Conservation (phyloP, 306 rosid genomes). For the Gynostemma pentaphyllum region DNA sequence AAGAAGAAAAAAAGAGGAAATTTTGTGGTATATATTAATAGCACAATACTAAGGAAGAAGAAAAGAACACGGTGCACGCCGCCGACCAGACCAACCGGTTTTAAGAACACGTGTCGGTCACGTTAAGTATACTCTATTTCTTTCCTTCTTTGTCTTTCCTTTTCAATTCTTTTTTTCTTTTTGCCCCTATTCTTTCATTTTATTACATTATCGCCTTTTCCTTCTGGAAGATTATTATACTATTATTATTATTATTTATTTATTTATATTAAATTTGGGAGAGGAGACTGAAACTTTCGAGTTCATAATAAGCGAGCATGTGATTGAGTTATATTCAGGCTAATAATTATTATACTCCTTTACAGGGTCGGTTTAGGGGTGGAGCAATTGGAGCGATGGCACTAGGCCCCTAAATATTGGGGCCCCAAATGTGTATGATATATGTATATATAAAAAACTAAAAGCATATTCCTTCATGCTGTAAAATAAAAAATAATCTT, state of each 20-base stretch:
- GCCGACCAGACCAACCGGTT: conserved; percentile 19
- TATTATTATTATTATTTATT: background rate
- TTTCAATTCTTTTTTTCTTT: background rate
- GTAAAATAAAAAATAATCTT: no score
- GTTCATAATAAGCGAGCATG: no score
- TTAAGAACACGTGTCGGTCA: conserved; percentile 21
- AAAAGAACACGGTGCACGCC: conserved; percentile 8
- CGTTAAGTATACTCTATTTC: background rate
- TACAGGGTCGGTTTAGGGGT: no score
- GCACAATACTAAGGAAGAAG: conserved; percentile 9
- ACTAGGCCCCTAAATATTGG: no score
- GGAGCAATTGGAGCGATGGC: no score
- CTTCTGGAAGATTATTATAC: background rate
- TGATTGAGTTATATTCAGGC: no score
- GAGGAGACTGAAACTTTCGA: no score
- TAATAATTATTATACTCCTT: no score
- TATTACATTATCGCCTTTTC: background rate
- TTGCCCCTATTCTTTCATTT: background rate
- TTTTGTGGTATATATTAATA: conserved; percentile 23
- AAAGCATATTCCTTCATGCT: no score
- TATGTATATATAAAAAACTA: no score
- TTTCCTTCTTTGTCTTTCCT: background rate
- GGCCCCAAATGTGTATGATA: no score
- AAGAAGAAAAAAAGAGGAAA: background rate
- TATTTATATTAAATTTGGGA: no score